Evolutionary conservation across 768 basidiomycete genomes (phyloP).

Genomic region (Ramaria sp.): DNA sequence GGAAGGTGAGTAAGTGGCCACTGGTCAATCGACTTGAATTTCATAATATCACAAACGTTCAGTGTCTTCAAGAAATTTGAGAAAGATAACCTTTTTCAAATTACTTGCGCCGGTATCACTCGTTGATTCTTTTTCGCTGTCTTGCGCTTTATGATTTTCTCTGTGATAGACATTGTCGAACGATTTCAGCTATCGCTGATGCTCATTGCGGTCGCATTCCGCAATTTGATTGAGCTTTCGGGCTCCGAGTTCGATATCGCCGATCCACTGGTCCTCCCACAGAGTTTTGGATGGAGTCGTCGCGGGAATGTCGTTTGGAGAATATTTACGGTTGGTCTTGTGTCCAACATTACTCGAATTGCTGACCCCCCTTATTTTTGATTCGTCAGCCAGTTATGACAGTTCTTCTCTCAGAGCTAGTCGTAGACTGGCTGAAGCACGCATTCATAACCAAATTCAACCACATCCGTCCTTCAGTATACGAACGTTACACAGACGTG

Average conservation of each 20-base stretch:
- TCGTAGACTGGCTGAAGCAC: conserved; percentile 98
- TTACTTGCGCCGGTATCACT: conserved; percentile 82
- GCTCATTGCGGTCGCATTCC: conserved; percentile 83
- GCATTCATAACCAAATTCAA: conserved; percentile 99
- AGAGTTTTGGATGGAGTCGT: conserved; percentile 76
- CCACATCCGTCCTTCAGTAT: conserved; percentile 90
- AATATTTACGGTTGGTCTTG: conserved; percentile 79
- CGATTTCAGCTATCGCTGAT: conserved; percentile 87
- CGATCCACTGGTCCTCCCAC: conserved; percentile 64
- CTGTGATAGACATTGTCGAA: conserved; percentile 79
- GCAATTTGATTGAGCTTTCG: conserved; percentile 89
- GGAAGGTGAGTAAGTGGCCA: conserved; percentile 33
- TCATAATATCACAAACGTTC: not conserved
- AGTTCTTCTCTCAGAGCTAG: conserved; percentile 83
- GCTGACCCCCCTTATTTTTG: conserved; percentile 1
- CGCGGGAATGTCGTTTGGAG: conserved; percentile 76
- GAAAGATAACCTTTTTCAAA: conserved; percentile 97
- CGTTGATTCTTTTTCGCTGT: not conserved
- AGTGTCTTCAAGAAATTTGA: conserved; percentile 98
- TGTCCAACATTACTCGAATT: not conserved
- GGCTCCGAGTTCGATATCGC: conserved; percentile 80
- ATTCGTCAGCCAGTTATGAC: conserved; percentile 71
- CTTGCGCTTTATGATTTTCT: not conserved
- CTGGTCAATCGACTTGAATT: not conserved
- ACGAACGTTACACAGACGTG: conserved; percentile 91